Conservation (phyloP, 73 alveolate genomes). For the Paramecium sonneborni region DNA sequence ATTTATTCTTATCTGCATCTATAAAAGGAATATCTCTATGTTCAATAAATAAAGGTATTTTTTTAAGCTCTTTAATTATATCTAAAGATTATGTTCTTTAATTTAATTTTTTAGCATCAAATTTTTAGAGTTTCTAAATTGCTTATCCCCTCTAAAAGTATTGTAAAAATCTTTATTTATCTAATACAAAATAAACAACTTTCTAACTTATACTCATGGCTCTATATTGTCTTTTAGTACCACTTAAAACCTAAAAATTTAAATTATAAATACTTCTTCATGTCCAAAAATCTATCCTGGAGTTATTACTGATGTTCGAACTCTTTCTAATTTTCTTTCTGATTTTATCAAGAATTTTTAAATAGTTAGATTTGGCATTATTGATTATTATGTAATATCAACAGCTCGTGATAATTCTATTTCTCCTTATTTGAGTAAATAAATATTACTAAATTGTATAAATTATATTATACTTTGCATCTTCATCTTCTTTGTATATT, state of each 20-base stretch:
- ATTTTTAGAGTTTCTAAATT: neutral
- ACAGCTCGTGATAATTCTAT: constrained; percentile 25
- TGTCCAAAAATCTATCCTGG: constrained; percentile 52
- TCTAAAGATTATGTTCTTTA: neutral
- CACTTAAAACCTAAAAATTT: neutral
- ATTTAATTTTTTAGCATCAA: neutral
- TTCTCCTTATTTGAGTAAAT: constrained; percentile 39
- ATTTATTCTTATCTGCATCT: neutral
- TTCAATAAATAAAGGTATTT: neutral
- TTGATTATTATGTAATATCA: neutral
- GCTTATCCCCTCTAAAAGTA: constrained; percentile 37
- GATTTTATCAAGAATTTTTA: neutral
- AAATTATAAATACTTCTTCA: neutral
- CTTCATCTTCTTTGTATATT: constrained; percentile 29
- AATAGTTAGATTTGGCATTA: neutral
- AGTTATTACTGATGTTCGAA: neutral
- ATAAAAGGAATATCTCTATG: constrained; percentile 39
- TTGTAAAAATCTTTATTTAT: neutral
- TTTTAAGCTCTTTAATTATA: neutral
- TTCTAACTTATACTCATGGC: constrained; percentile 2
- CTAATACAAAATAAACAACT: constrained; percentile 6
- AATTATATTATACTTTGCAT: neutral
- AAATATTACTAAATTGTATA: neutral
- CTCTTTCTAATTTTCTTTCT: constrained; percentile 9
- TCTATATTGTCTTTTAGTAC: constrained; percentile 11